Conservation (phyloP, 148 eudicot species). For the Fagopyrum tataricum region DNA sequence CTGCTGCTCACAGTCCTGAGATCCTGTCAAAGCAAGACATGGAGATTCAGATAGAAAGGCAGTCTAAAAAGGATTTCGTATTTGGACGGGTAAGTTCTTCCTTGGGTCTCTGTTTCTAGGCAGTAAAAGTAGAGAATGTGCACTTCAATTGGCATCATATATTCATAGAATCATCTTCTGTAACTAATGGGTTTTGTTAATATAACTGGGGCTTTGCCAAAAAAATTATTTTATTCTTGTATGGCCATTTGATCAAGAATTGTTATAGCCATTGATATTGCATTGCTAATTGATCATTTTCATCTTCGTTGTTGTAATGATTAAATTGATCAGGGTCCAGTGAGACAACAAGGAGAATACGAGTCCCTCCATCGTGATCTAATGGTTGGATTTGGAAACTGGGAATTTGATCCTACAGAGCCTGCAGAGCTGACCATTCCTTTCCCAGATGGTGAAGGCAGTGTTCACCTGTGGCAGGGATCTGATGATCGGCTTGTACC, state of each 20-base stretch:
- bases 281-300: not conserved
- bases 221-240: too few species aligned
- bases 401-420: slow-evolving; percentile 72
- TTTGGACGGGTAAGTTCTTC: slow-evolving; percentile 3
- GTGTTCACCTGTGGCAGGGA: slow-evolving; percentile 81
- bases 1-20: slow-evolving; percentile 24
- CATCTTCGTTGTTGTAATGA: not conserved
- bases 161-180: not conserved
- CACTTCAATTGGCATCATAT: not conserved
- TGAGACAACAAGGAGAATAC: slow-evolving; percentile 64
- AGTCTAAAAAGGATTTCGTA: not conserved
- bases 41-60: slow-evolving; percentile 19
- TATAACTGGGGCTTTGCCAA: too few species aligned
- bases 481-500: slow-evolving; percentile 59
- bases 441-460: slow-evolving; percentile 47
- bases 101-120: not conserved
- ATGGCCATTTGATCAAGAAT: not conserved
- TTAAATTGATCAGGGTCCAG: slow-evolving; percentile 26
- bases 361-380: slow-evolving; percentile 63
- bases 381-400: slow-evolving; percentile 53
- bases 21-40: slow-evolving; percentile 36
- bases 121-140: not conserved
- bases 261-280: not conserved
- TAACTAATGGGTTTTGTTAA: not conserved
- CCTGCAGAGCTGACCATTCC: slow-evolving; percentile 53